Percentiles rank a stretch among this genome's conserved stretches.
Conservation (phyloP, 2,329 filamentous ascomycete genomes). For the Arthrobotrys megalospora region DNA sequence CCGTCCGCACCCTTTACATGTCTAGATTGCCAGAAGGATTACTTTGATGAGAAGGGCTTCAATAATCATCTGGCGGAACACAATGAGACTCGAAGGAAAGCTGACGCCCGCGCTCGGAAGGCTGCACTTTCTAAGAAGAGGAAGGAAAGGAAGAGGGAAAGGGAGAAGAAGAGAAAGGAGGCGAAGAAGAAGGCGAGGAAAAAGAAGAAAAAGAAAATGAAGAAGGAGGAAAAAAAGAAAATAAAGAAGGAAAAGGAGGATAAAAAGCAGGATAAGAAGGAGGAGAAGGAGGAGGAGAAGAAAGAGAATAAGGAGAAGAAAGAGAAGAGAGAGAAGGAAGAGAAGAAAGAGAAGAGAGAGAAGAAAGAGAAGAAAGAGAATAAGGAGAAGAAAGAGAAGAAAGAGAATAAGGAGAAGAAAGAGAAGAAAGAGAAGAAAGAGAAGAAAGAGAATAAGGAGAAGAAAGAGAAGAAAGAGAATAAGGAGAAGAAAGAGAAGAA, state of each 20-base stretch:
- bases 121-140: too few relatives aligned
- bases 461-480: background rate
- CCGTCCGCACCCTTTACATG: conserved; percentile 7
- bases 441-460: background rate
- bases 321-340: too few relatives aligned
- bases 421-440: background rate
- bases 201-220: too few relatives aligned
- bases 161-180: too few relatives aligned
- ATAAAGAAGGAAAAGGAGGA: too few relatives aligned
- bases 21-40: conserved; percentile 1
- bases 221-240: too few relatives aligned
- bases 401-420: background rate
- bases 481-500: background rate
- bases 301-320: too few relatives aligned
- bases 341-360: background rate
- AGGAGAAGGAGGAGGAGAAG: too few relatives aligned
- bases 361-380: background rate
- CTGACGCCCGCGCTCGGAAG: too few relatives aligned
- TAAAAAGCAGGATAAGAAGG: too few relatives aligned
- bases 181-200: too few relatives aligned
- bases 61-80: conserved; percentile 9
- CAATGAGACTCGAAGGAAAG: background rate
- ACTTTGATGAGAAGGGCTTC: conserved; percentile 1
- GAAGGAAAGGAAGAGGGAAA: background rate
- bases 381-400: background rate